Evolutionary conservation across 805 yeast genomes (phyloP).

Genomic region (Pichia deserticola): DNA sequence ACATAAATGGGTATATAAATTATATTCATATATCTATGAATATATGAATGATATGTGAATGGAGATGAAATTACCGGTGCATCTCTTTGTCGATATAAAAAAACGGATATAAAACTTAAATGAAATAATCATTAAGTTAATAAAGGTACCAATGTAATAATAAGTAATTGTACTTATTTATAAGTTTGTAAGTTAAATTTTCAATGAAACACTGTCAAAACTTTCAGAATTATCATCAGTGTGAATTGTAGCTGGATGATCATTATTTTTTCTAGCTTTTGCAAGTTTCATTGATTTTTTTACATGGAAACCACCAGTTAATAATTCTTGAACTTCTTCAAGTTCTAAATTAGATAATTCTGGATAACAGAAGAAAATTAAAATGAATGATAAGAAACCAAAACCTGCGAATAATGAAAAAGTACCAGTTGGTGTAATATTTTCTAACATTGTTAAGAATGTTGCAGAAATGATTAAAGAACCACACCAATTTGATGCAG

Average conservation of each 20-base stretch:
- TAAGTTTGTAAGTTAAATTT: too few species aligned
- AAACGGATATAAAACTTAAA: too few species aligned
- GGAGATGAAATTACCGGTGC: too few species aligned
- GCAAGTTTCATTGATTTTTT: slow-evolving; percentile 53
- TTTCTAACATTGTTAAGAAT: slow-evolving; percentile 87
- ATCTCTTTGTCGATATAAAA: too few species aligned
- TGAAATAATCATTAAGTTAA: too few species aligned
- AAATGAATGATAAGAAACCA: slow-evolving; percentile 60
- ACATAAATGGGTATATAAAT: too few species aligned
- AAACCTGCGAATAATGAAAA: slow-evolving; percentile 85
- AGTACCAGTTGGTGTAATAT: slow-evolving; percentile 92
- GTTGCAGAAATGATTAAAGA: slow-evolving; percentile 86
- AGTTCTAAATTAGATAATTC: slow-evolving; percentile 85
- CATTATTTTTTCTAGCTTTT: slow-evolving; percentile 29
- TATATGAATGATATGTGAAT: too few species aligned
- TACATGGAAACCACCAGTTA: slow-evolving; percentile 82
- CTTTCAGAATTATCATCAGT: slow-evolving; percentile 7
- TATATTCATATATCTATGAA: too few species aligned
- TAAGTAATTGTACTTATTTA: too few species aligned
- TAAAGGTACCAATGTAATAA: too few species aligned
- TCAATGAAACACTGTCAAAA: slow-evolving; percentile 2
- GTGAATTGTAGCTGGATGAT: neutral
- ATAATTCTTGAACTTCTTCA: slow-evolving; percentile 81
- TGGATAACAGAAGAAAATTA: slow-evolving; percentile 81
- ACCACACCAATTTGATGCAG: slow-evolving; percentile 95